Base-by-base conservation (phyloP, 2,329 filamentous ascomycete genomes). In the Venturia carpophila region DNA sequence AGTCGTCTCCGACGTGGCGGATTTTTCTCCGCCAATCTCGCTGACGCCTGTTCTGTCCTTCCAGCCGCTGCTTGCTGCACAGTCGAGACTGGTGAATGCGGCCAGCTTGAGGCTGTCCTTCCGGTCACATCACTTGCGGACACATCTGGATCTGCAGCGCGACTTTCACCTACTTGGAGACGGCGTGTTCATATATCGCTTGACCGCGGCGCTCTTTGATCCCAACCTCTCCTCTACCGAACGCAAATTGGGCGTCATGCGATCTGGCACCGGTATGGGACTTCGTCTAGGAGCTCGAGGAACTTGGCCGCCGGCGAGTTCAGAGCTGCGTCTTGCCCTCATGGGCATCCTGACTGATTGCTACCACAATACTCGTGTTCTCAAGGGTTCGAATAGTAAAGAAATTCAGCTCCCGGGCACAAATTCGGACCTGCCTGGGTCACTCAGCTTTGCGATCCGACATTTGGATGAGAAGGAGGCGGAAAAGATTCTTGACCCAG, bases 291-390 rank as follows among this genome's bases (percentile, higher is more conserved):
- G 89, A n/a, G 85, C 84, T 1, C 84, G 91, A 70, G 86, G 90
- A 65, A 90, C 83, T 41, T 97, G 94, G 94, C 94, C 94, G 34
- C 94, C 94, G 5, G 92, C 92, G 30, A 95, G 90, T 74, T 97
- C 92, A 0, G 94, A 97, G 74, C 78, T 99, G n/a, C 86, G 92
- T 11, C 81, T 97, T 5, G 91, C 91, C 0, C 80, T 99, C 21
- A 95, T 92, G 83, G 92, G 91, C 0, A 83, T 97, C 0, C 78
- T 97, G 7, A 83, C 84, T 1, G 92, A 97, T 68, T 90, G 86
- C 68, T 91, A 91, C 69, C 75, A 77, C 60, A 75, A 75, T 1
- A 76, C 75, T 11, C 67, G 70, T 3, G 70, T 75, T 0, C 58
- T 68, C 69, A 11, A 70, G 9, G 41, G 37, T 6, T 62, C 17